Evolutionary conservation across 2,329 filamentous ascomycete species (phyloP).

Genomic region (Xylaria arbuscula): DNA sequence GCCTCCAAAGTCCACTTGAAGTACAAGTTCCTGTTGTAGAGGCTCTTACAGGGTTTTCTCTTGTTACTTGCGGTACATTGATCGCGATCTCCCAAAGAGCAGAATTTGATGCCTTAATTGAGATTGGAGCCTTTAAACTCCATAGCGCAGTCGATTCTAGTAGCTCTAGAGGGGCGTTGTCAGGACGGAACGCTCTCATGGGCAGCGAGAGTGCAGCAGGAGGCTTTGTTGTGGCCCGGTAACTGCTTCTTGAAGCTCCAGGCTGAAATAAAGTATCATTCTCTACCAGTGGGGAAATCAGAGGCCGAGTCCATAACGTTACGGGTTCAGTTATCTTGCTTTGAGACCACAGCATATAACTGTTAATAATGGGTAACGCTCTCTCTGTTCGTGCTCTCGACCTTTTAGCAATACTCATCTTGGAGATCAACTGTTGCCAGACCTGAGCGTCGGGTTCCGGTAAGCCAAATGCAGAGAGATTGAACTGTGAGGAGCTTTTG

Average conservation of each 20-base stretch:
- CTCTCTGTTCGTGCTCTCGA: constrained; percentile 9
- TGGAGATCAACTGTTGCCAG: constrained; percentile 24
- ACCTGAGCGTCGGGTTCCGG: constrained; percentile 16
- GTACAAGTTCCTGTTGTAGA: background rate
- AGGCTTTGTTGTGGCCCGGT: constrained; percentile 21
- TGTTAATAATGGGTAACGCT: constrained; percentile 18
- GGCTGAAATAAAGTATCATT: constrained; percentile 10
- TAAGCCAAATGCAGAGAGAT: constrained; percentile 13
- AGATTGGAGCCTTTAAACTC: background rate
- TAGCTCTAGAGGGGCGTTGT: background rate
- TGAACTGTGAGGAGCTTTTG: background rate
- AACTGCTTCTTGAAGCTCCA: constrained; percentile 2
- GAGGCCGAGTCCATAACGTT: constrained; percentile 20
- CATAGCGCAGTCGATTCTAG: constrained; percentile 23
- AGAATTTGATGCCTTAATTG: background rate
- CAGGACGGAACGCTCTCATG: background rate
- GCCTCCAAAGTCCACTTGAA: constrained; percentile 37
- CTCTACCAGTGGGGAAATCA: background rate
- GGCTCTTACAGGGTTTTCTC: background rate
- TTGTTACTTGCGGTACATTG: background rate
- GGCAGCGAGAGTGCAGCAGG: constrained; percentile 21
- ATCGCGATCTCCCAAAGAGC: constrained; percentile 9
- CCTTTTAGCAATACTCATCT: constrained; percentile 7
- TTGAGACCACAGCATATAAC: constrained; percentile 25
- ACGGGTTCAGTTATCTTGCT: background rate